Evolutionary conservation across 371 early-diverging fungal genomes (phyloP), one percentile per base, ranked within the genome.

Genomic region (Mucor piriformis): DNA sequence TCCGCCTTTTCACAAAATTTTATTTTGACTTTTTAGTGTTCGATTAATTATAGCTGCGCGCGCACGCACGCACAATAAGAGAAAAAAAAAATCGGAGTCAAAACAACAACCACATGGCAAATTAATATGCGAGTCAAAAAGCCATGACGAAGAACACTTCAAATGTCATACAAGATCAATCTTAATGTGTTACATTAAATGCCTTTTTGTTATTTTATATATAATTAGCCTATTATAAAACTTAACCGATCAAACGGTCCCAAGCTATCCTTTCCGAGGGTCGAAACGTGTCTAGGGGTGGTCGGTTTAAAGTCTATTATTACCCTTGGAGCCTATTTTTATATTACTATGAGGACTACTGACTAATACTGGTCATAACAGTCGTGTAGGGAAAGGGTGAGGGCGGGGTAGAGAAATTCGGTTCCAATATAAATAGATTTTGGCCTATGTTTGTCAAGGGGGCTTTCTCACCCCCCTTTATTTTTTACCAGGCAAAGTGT

Each of bases 161-260:
- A 32, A 57, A 57, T 57, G 57, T 57, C 27, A 49, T 49, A 57
- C 57, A 57, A 57, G 57, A 57, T 57, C 57, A 57, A 57, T 57
- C 57, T 56, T 46, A 21, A 43, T 21, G 59, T 59, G 23, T 42
- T 43, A 50, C 50, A 50, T 59, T 50, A 42, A 27, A 29, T 38
- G 40, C 21, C 13, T 46, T 46, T 21, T 46, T 46, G 23, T 46
- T 46, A 6, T 32, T 37, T 35, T 47, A 49, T 57, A 57, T 49
- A 49, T 47, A 50, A 58, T 32, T 33, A 29, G 4, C 11, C 43
- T 59, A 59, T 49, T 50, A 59, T 50, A 59, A 59, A 50, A 58
- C 15, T 33, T 46, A 21, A 38, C 49, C 57, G 57, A 57, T 57
- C 57, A 57, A 38, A 55, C 56, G 56, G 44, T 34, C 56, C 21